Evolutionary conservation across 2,329 filamentous ascomycete genomes (phyloP).

Genomic region (Knufia petricola): DNA sequence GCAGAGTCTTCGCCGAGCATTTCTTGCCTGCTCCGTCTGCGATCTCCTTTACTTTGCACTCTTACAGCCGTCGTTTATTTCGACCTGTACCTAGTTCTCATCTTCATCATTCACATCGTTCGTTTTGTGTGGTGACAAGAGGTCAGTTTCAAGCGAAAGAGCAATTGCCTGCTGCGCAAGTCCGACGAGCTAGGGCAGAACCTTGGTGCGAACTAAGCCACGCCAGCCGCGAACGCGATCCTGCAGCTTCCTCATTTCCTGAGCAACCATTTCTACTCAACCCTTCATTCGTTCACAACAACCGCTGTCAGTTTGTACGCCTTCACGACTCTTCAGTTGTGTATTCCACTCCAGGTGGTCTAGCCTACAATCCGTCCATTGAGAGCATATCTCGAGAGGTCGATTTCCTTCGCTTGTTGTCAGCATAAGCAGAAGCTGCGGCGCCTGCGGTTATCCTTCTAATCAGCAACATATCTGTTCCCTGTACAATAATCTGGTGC

Average conservation of each 20-base stretch:
- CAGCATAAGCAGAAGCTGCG: neutral
- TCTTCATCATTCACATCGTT: conserved; percentile 9
- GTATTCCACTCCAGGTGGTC: neutral
- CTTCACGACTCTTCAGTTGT: neutral
- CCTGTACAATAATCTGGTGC: neutral
- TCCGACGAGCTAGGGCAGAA: neutral
- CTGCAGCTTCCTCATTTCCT: conserved; percentile 22
- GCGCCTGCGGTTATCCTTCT: conserved; percentile 7
- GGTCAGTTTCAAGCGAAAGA: neutral
- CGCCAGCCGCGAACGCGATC: conserved; percentile 21
- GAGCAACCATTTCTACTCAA: conserved; percentile 23
- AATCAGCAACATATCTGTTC: conserved; percentile 1
- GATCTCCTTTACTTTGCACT: conserved; percentile 10
- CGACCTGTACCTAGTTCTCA: neutral
- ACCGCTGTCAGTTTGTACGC: conserved; percentile 11
- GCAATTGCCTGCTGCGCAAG: neutral
- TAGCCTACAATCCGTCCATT: neutral
- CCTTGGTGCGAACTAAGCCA: conserved; percentile 6
- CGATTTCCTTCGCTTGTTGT: conserved; percentile 7
- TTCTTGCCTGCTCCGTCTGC: conserved; percentile 9
- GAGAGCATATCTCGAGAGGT: conserved; percentile 2
- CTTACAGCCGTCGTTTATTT: conserved; percentile 1
- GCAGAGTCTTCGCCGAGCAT: neutral
- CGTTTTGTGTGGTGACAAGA: conserved; percentile 10
- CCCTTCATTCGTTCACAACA: conserved; percentile 27